Evolutionary conservation across 1,284 basidiomycete species (phyloP).

Genomic region (Thelephora terrestris): DNA sequence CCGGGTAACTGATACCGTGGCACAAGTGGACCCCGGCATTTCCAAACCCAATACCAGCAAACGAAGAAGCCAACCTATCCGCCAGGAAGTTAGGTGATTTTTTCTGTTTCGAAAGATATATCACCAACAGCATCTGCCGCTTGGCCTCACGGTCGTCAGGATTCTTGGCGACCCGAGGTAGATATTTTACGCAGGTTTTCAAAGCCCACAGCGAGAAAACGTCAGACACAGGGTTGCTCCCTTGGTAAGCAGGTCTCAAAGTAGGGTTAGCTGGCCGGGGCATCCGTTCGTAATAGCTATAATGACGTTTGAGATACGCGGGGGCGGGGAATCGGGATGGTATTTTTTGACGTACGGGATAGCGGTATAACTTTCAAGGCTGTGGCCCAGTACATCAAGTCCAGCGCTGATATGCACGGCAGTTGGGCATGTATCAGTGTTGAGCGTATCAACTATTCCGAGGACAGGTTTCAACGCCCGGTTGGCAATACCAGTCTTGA

Average conservation of each 20-base stretch:
- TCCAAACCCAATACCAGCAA: slow-evolving; percentile 93
- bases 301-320: background rate
- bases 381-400: slow-evolving; percentile 91
- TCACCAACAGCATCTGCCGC: slow-evolving; percentile 78
- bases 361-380: slow-evolving; percentile 87
- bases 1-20: slow-evolving; percentile 80
- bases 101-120: slow-evolving; percentile 10
- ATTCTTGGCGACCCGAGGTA: slow-evolving; percentile 82
- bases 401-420: slow-evolving; percentile 88
- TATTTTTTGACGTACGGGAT: slow-evolving; percentile 53
- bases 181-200: slow-evolving; percentile 81
- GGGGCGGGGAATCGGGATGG: slow-evolving; percentile 7
- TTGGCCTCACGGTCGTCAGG: slow-evolving; percentile 76
- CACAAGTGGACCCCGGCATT: slow-evolving; percentile 91
- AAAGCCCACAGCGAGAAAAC: slow-evolving; percentile 96
- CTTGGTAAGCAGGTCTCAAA: slow-evolving; percentile 89
- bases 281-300: slow-evolving; percentile 76
- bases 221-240: slow-evolving; percentile 92
- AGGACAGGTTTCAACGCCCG: slow-evolving; percentile 85
- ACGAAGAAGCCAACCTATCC: slow-evolving; percentile 70
- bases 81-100: background rate
- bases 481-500: slow-evolving; percentile 95
- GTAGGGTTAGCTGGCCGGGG: slow-evolving; percentile 89
- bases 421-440: slow-evolving; percentile 57
- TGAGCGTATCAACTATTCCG: slow-evolving; percentile 73